phyloP scores from a whole-genome alignment of 306 rosid genomes.

The Herpetospermum pedunculosum region DNA sequence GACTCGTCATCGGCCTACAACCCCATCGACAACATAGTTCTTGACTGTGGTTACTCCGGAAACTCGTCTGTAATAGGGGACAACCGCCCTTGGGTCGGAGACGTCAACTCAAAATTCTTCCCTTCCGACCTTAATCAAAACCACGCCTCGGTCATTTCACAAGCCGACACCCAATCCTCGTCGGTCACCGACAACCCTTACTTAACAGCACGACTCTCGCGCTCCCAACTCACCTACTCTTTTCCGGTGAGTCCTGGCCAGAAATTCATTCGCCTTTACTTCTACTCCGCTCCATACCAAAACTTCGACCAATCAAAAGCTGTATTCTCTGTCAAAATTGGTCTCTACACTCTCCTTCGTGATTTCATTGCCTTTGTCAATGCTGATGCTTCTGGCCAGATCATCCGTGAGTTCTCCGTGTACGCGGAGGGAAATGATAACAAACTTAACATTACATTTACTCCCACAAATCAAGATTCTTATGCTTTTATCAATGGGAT shows the following conservation, averaged over 20 bases:
- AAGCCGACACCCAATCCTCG: neutral
- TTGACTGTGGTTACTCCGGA: slow-evolving; percentile 11
- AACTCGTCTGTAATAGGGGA: neutral
- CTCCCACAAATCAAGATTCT: slow-evolving; percentile 3
- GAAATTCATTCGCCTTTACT: slow-evolving; percentile 10
- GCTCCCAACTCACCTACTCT: neutral
- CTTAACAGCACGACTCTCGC: neutral
- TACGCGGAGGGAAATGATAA: neutral
- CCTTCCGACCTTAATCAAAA: neutral
- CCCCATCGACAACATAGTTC: neutral
- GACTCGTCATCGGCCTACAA: neutral
- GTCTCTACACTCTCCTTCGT: slow-evolving; percentile 1
- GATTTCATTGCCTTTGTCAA: slow-evolving; percentile 10
- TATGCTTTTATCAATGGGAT: slow-evolving; percentile 17
- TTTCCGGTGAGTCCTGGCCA: neutral
- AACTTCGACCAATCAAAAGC: neutral
- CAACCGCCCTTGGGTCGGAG: slow-evolving; percentile 9
- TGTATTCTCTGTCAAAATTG: slow-evolving; percentile 5
- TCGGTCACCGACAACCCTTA: neutral
- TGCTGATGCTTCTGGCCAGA: neutral
- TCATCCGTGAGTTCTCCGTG: neutral
- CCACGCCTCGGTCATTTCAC: neutral
- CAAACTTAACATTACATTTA: slow-evolving; percentile 9
- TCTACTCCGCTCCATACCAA: neutral
- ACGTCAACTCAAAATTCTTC: slow-evolving; percentile 1